Evolutionary conservation across 352 stramenopile species (phyloP).

Genomic region (Phytophthora agathidicida): DNA sequence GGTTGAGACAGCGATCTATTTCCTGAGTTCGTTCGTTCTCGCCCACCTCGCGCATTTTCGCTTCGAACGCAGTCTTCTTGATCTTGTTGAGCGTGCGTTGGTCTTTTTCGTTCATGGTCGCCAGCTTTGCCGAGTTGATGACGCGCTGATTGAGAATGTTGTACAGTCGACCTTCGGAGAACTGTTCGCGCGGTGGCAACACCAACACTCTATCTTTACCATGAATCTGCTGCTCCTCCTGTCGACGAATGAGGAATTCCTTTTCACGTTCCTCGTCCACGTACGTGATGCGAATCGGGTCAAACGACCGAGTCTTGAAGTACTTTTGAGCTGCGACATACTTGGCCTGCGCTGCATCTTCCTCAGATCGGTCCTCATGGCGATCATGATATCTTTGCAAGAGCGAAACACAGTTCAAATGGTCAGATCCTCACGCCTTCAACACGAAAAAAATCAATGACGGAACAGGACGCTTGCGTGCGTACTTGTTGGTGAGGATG

Average conservation of each 20-base stretch:
- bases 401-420: slow-evolving; percentile 1
- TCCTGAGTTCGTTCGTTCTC: slow-evolving; percentile 45
- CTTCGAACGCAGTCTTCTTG: slow-evolving; percentile 62
- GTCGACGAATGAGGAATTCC: slow-evolving; percentile 45
- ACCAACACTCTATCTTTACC: slow-evolving; percentile 52
- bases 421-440: slow-evolving; percentile 6
- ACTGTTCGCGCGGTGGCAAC: slow-evolving; percentile 70
- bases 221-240: slow-evolving; percentile 50
- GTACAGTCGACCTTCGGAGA: slow-evolving; percentile 72
- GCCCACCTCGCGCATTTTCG: slow-evolving; percentile 50
- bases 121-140: slow-evolving; percentile 54
- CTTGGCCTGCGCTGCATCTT: slow-evolving; percentile 50
- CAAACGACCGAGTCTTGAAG: slow-evolving; percentile 67
- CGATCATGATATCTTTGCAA: slow-evolving; percentile 53
- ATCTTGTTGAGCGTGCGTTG: slow-evolving; percentile 65
- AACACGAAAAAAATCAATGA: background rate
- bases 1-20: slow-evolving; percentile 62
- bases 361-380: slow-evolving; percentile 46
- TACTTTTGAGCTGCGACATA: slow-evolving; percentile 65
- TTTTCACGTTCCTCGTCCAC: slow-evolving; percentile 63
- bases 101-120: slow-evolving; percentile 44
- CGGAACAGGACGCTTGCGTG: background rate
- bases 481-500: slow-evolving; percentile 80
- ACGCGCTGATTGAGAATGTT: slow-evolving; percentile 81
- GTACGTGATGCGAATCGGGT: slow-evolving; percentile 67